Evolutionary conservation across 768 basidiomycete species (phyloP).

Genomic region (Cyclocybe cylindracea): DNA sequence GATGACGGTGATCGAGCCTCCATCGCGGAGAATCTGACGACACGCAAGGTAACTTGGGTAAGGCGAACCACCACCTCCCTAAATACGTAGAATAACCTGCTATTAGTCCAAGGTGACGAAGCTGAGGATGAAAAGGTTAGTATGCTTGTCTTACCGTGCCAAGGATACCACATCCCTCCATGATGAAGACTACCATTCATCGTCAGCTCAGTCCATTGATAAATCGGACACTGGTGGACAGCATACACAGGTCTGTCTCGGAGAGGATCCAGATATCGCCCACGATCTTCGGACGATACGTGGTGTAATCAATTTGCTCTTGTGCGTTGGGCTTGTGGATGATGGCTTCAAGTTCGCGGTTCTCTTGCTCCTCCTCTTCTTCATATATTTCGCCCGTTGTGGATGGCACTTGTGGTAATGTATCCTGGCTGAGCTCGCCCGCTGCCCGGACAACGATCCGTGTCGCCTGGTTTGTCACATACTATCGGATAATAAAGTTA

Average conservation of each 20-base stretch:
- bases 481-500: constrained; percentile 22
- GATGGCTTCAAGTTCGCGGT: not conserved
- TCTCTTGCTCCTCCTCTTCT: constrained; percentile 2
- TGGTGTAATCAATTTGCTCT: constrained; percentile 25
- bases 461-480: constrained; percentile 52
- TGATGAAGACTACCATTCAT: constrained; percentile 47
- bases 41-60: constrained; percentile 51
- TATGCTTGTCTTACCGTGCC: constrained; percentile 36
- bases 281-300: constrained; percentile 37
- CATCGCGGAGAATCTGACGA: constrained; percentile 53
- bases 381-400: constrained; percentile 6
- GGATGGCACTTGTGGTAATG: not conserved
- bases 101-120: not conserved
- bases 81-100: not conserved
- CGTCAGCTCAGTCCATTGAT: too few species aligned
- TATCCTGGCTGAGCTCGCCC: constrained; percentile 42
- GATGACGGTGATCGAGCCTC: constrained; percentile 44
- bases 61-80: constrained; percentile 64
- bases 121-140: not conserved
- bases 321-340: constrained; percentile 15
- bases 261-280: constrained; percentile 44
- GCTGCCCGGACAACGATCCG: constrained; percentile 61
- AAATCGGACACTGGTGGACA: not conserved
- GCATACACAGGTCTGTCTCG: constrained; percentile 43
- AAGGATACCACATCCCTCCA: constrained; percentile 62